A percentile compares a stretch with the other conserved stretches of the same genome.
Evolutionary conservation across 805 yeast genomes (phyloP).

Genomic region (Myxozyma geophila): DNA sequence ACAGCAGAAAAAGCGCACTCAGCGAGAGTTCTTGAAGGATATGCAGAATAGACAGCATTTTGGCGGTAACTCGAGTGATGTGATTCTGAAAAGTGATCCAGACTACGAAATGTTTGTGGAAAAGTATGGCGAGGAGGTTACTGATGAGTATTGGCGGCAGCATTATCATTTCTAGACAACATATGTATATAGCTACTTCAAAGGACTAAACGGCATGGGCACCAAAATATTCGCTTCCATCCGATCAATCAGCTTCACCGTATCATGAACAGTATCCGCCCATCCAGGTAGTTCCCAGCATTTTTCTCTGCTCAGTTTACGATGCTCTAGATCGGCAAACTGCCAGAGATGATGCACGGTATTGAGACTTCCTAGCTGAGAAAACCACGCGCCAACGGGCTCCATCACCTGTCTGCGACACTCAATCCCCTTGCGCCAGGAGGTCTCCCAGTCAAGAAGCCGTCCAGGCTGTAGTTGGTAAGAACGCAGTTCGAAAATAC

Average conservation of each 20-base stretch:
- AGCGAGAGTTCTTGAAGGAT: not conserved
- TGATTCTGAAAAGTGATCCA: constrained; percentile 12
- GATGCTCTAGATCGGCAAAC: constrained; percentile 51
- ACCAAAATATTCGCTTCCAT: constrained; percentile 49
- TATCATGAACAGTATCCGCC: constrained; percentile 53
- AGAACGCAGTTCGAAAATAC: constrained; percentile 49
- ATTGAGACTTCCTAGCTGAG: constrained; percentile 49
- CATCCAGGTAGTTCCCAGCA: constrained; percentile 54
- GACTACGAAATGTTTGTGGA: constrained; percentile 14
- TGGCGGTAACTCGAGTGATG: not conserved
- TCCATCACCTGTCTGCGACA: constrained; percentile 53
- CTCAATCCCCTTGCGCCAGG: constrained; percentile 50
- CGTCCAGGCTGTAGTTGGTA: constrained; percentile 49
- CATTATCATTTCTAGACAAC: constrained; percentile 5
- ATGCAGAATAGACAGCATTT: not conserved
- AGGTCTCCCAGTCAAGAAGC: constrained; percentile 51
- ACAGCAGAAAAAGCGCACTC: not conserved
- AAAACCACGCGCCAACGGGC: constrained; percentile 54
- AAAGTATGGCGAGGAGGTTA: constrained; percentile 11
- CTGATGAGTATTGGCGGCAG: constrained; percentile 23
- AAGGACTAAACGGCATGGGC: constrained; percentile 49
- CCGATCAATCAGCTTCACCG: constrained; percentile 47
- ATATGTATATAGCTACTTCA: constrained; percentile 36
- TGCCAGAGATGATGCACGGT: constrained; percentile 53
- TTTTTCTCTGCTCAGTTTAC: constrained; percentile 48